Evolutionary conservation across 1,284 basidiomycete genomes (phyloP).

Genomic region (Cryptococcus sp.): DNA sequence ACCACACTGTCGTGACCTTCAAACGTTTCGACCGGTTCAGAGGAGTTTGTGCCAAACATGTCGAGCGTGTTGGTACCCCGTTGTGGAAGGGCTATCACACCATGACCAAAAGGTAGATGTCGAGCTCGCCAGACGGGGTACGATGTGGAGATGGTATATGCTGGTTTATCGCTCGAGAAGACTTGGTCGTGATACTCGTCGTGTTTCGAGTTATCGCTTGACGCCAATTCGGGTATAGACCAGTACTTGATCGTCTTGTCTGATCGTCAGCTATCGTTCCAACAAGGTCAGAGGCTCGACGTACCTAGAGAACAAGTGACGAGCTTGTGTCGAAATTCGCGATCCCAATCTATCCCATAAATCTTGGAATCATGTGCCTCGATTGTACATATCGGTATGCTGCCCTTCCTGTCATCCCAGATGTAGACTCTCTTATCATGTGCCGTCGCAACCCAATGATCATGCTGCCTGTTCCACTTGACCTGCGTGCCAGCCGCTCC

Average conservation of each 20-base stretch:
- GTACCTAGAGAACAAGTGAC: conserved; percentile 73
- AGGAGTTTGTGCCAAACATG: conserved; percentile 59
- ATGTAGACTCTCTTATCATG: conserved; percentile 66
- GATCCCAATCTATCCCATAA: conserved; percentile 93
- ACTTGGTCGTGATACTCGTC: conserved; percentile 20
- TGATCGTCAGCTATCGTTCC: conserved; percentile 3
- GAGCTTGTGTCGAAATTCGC: conserved; percentile 64
- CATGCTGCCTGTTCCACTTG: conserved; percentile 86
- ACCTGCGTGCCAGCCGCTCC: conserved; percentile 65
- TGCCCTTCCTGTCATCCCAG: conserved; percentile 61
- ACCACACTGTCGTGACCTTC: conserved; percentile 89
- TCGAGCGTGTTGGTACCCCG: conserved; percentile 76
- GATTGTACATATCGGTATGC: conserved; percentile 69
- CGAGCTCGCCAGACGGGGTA: conserved; percentile 95
- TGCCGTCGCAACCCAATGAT: conserved; percentile 77
- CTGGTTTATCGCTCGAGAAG: conserved; percentile 48
- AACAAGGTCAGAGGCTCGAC: background rate
- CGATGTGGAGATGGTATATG: conserved; percentile 61
- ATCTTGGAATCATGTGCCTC: conserved; percentile 80
- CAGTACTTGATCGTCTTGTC: conserved; percentile 88
- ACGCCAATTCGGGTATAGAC: conserved; percentile 50
- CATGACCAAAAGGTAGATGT: conserved; percentile 85
- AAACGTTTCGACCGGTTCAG: conserved; percentile 59
- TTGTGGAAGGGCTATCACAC: conserved; percentile 84
- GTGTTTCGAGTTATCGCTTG: conserved; percentile 9